Evolutionary conservation across 148 eudicot genomes (phyloP).

Genomic region (Selenicereus undatus): DNA sequence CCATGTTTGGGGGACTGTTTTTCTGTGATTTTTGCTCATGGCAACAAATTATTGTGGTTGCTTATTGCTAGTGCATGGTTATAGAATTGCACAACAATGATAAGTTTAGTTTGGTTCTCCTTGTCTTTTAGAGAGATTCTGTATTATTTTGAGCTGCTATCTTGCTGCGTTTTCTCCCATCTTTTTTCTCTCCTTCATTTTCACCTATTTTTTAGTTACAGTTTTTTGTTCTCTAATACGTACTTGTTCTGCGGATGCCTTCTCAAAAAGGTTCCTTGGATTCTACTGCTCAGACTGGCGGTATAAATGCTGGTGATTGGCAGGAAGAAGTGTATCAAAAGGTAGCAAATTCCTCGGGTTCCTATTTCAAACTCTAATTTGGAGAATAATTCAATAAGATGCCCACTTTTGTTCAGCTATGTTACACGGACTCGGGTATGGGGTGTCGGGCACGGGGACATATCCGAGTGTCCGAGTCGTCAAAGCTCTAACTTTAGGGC

Average conservation of each 20-base stretch:
- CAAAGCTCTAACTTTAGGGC: too few species aligned
- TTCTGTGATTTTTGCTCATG: neutral
- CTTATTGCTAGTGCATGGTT: neutral
- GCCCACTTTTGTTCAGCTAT: too few species aligned
- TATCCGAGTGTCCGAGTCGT: too few species aligned
- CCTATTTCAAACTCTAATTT: neutral
- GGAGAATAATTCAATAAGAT: neutral
- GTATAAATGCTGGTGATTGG: slow-evolving; percentile 57
- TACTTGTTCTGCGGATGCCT: neutral
- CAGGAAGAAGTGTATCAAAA: slow-evolving; percentile 91
- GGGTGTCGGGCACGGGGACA: too few species aligned
- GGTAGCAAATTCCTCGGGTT: slow-evolving; percentile 36
- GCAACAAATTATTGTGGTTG: neutral
- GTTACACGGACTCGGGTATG: too few species aligned
- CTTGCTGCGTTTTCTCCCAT: neutral
- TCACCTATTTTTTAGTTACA: neutral
- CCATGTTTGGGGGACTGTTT: neutral
- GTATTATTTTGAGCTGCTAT: neutral
- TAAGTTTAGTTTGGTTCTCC: neutral
- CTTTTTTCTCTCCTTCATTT: neutral
- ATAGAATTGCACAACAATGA: neutral
- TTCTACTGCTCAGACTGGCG: slow-evolving; percentile 72
- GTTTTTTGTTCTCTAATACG: neutral
- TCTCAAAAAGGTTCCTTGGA: slow-evolving; percentile 64
- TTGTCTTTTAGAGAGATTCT: neutral